phyloP scores from a whole-genome alignment of 2,329 filamentous ascomycete genomes.

The Nigrospora oryzae region DNA sequence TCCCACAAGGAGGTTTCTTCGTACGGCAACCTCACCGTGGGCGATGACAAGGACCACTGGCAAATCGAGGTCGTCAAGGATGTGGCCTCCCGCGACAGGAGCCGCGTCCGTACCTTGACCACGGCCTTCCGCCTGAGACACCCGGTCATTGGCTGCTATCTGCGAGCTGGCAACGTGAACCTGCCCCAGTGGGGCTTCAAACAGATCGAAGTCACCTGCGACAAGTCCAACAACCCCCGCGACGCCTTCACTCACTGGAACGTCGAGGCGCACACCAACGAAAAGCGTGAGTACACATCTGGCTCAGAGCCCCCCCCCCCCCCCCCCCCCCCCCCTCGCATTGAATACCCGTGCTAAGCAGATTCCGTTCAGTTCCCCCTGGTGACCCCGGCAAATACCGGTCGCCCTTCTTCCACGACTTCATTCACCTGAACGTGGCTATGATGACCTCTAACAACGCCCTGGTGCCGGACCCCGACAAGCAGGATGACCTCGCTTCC shows the following conservation, averaged over 20 bases:
- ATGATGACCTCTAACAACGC: conserved; percentile 99
- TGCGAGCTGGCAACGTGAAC: conserved; percentile 91
- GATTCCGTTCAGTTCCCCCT: conserved; percentile 57
- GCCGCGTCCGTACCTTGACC: conserved; percentile 80
- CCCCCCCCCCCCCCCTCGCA: background rate
- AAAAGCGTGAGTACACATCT: conserved; percentile 61
- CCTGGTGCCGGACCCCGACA: conserved; percentile 92
- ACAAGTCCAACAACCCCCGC: conserved; percentile 83
- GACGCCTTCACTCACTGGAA: conserved; percentile 99
- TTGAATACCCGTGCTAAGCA: no score
- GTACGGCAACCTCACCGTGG: conserved; percentile 92
- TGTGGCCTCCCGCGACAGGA: conserved; percentile 77
- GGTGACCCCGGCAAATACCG: conserved; percentile 88
- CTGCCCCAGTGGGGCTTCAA: conserved; percentile 99
- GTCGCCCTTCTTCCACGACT: conserved; percentile 95
- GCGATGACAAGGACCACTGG: conserved; percentile 98
- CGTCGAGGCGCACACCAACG: conserved; percentile 89
- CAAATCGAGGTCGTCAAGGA: conserved; percentile 85
- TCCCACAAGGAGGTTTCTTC: conserved; percentile 85
- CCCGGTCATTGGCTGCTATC: conserved; percentile 76
- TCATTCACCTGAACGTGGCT: conserved; percentile 94
- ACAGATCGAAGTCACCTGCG: conserved; percentile 95
- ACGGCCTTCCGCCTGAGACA: conserved; percentile 88
- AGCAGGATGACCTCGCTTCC: conserved; percentile 96
- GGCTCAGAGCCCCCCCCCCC: background rate